Base-by-base conservation (phyloP, 768 basidiomycete species). In the Suillus subaureus region DNA sequence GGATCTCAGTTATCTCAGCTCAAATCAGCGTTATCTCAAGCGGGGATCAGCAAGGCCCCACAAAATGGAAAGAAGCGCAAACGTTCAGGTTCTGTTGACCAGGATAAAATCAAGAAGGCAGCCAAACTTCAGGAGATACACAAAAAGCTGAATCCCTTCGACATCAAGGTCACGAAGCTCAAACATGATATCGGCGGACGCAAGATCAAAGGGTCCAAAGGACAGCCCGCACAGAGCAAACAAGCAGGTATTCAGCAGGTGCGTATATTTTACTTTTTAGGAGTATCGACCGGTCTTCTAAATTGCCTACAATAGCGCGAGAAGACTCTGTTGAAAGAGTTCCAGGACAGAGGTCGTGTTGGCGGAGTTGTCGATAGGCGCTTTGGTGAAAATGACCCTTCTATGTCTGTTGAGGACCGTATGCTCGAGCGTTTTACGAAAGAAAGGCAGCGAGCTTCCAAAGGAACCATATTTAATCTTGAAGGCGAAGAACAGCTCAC, bases 341-440 rank as follows among this genome's bases (percentile, higher is more conserved):
- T 88, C 62, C 87, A 94, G 66, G 86, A 91, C 60, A 90, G 88
- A 69, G 89, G 87, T 57, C 91, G 89, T 68, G 88, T 91, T 12
- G 96, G 96, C 6, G 93, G 96, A 6, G 89, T 99, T 65, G 80
- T 96, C 64, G 97, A 99, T 78, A 87, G 94, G 61, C 90, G 97
- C 23, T 98, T 99, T 74, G 97, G 97, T 79, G 97, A 99, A 85
- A 90, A 93, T 73, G 89, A 99, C 67, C 89, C 96, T 2, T 85
- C 89, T 12, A 89, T 99, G 86, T 90, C 92, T n/a, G 82, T 95
- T 39, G 97, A 99, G 75, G 97, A 99, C 69, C 91, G 95, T 67
- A 98, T 98, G 90, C 83, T 98, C 43, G 96, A 97, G 77, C 90
- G 97, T 37, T 99, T 98, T 75, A 98, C 96, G 12, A 85, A 85